These are phyloP conservation scores for Fraxinus nigra DNA, from an alignment of 305 asterid genomes.

Conservation along the genomic window DNA sequence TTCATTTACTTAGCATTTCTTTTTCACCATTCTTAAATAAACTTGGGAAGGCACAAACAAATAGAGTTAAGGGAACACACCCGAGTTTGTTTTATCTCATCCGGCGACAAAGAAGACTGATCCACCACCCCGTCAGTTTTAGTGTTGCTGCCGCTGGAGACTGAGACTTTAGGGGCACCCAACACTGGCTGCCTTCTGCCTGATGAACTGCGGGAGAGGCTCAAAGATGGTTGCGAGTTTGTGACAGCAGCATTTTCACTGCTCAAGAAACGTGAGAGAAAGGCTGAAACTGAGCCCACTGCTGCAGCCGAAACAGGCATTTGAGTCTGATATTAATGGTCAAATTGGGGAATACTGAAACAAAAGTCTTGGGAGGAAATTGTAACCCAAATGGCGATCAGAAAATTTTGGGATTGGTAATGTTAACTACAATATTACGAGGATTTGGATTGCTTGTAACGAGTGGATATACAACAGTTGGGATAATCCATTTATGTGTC, in stretches of 20 bases:
- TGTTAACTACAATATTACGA: neutral
- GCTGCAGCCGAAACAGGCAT: slow-evolving; percentile 49
- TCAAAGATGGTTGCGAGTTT: slow-evolving; percentile 27
- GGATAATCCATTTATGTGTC: neutral
- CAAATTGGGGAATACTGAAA: neutral
- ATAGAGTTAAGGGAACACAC: slow-evolving; percentile 40
- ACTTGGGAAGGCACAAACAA: neutral
- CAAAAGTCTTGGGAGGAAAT: neutral
- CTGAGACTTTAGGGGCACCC: slow-evolving; percentile 45
- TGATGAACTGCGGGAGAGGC: slow-evolving; percentile 29
- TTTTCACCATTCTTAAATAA: neutral
- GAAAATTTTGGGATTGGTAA: neutral
- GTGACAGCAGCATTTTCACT: slow-evolving; percentile 26
- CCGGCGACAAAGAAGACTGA: slow-evolving; percentile 25
- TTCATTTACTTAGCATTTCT: neutral
- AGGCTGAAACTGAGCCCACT: slow-evolving; percentile 46
- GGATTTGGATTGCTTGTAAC: neutral
- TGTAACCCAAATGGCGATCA: neutral
- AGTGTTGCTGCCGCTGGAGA: slow-evolving; percentile 52
- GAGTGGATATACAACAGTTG: neutral
- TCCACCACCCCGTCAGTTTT: slow-evolving; percentile 43
- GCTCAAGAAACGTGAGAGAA: slow-evolving; percentile 37
- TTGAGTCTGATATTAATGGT: slow-evolving; percentile 12
- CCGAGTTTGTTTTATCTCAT: slow-evolving; percentile 56
- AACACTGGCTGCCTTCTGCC: slow-evolving; percentile 38